Base-by-base conservation (phyloP, 2,329 filamentous ascomycete genomes). In the Talaromyces sp. region DNA sequence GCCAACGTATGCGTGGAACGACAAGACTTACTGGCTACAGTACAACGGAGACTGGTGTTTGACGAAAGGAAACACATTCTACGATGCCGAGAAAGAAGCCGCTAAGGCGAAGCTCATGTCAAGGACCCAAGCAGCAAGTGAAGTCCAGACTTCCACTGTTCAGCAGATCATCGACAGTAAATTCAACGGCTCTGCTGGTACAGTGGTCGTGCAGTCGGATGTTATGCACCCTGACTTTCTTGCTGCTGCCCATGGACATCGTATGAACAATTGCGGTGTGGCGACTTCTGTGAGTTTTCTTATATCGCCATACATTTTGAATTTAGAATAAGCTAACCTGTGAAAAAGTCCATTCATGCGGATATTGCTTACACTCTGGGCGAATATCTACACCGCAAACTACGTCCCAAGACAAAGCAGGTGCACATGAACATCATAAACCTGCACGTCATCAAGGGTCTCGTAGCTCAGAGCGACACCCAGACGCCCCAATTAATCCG, bases 21-120 rank as follows among this genome's bases (percentile, higher is more conserved):
- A 84, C 64, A 91, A 91, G 79, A 85, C 84, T 65, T 90, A 91
- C 74, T 90, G 87, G 88, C 80, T 89, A 15, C 85, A 86, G 70
- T 90, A 89, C 72, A 80, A 81, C 63, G 88, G 89, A 63, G 87
- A 91, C 73, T 92, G 88, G 86, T 84, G 81, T 33, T 75, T 91
- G 36, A 86, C 82, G 63, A 92, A 92, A 80, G 87, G 81, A 60
- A 84, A 89, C 65, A 82, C 78, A n/a, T 60, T 57, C 25, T 60
- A 62, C 7, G 30, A 49, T 28, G 28, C 54, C 2, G n/a, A 47
- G 55, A 33, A 33, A 33, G 44, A 19, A 44, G 78, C 33, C 17
- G 33, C 28, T 10, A 42, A 56, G 9, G 51, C n/a, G 11, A 32
- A 30, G 8, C 22, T 19, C 17, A 22, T 27, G 4, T 25, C 57